Percentiles rank a stretch among this genome's conserved stretches.
Conservation (phyloP, 208 protist species). For the Leishmania major region DNA sequence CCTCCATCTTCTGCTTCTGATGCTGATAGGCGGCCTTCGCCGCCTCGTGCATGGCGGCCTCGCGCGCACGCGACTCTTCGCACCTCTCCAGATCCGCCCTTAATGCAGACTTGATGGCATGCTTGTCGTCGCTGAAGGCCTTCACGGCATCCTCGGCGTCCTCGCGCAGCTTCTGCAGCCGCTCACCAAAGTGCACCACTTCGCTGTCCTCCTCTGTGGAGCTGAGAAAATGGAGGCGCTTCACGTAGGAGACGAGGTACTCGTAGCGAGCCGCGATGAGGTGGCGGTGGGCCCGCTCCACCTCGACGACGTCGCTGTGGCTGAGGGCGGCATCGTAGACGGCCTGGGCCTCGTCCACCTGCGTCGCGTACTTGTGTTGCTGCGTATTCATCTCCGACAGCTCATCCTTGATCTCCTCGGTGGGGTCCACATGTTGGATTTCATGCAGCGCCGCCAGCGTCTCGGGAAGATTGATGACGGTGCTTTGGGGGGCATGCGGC, state of each 20-base stretch:
- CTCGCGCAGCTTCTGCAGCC: constrained; percentile 47
- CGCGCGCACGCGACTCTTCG: constrained; percentile 44
- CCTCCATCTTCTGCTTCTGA: constrained; percentile 36
- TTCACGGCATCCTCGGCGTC: constrained; percentile 61
- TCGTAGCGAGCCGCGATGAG: constrained; percentile 84
- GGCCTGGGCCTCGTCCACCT: constrained; percentile 53
- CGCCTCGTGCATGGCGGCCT: constrained; percentile 46
- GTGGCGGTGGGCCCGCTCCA: constrained; percentile 75
- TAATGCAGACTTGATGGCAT: constrained; percentile 37
- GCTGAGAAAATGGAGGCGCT: constrained; percentile 52
- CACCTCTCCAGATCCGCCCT: constrained; percentile 53
- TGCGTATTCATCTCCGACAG: constrained; percentile 60
- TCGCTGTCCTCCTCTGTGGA: constrained; percentile 44
- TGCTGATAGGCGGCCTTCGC: constrained; percentile 36
- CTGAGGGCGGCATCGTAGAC: constrained; percentile 48
- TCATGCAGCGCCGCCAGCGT: constrained; percentile 71
- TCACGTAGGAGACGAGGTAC: constrained; percentile 54
- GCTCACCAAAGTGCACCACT: constrained; percentile 39
- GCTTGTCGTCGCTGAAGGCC: constrained; percentile 59
- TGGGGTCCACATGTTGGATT: constrained; percentile 67
- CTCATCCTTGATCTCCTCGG: constrained; percentile 61
- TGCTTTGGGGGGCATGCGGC: constrained; percentile 43
- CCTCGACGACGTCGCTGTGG: constrained; percentile 67
- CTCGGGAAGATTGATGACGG: constrained; percentile 48
- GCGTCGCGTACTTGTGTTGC: constrained; percentile 33